Evolutionary conservation across 225 moss, liverwort and hornwort species (phyloP).

Genomic region (Straminergon stramineum): DNA sequence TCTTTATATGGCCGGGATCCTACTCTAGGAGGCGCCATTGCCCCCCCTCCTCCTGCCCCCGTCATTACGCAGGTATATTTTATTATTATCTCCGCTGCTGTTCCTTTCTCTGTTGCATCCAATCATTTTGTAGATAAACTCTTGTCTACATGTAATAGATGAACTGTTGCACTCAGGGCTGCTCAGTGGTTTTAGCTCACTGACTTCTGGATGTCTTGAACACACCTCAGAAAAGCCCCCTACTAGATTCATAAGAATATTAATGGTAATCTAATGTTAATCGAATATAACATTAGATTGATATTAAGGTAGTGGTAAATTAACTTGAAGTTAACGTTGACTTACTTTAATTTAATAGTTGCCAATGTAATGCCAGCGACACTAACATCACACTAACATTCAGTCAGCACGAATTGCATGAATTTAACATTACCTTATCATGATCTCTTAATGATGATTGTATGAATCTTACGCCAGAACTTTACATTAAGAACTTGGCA

Average conservation of each 20-base stretch:
- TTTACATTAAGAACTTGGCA: background rate
- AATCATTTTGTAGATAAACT: background rate
- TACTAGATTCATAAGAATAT: background rate
- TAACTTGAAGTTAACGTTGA: background rate
- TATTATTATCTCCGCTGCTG: background rate
- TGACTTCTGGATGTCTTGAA: background rate
- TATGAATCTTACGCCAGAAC: background rate
- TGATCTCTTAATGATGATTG: background rate
- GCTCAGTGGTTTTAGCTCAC: background rate
- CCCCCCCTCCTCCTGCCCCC: constrained; percentile 93
- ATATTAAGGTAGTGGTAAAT: background rate
- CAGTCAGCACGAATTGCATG: background rate
- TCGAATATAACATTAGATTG: background rate
- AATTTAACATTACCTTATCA: background rate
- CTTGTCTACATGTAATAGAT: background rate
- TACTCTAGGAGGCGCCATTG: constrained; percentile 68
- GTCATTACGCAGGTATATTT: constrained; percentile 82
- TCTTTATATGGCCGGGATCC: constrained; percentile 96
- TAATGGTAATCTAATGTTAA: background rate
- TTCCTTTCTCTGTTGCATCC: background rate
- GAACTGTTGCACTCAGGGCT: background rate
- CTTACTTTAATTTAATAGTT: background rate
- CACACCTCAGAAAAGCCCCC: background rate
- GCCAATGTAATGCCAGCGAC: background rate
- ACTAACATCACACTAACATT: background rate